phyloP scores from a whole-genome alignment of 345 rosid species.

The Populus deltoides region DNA sequence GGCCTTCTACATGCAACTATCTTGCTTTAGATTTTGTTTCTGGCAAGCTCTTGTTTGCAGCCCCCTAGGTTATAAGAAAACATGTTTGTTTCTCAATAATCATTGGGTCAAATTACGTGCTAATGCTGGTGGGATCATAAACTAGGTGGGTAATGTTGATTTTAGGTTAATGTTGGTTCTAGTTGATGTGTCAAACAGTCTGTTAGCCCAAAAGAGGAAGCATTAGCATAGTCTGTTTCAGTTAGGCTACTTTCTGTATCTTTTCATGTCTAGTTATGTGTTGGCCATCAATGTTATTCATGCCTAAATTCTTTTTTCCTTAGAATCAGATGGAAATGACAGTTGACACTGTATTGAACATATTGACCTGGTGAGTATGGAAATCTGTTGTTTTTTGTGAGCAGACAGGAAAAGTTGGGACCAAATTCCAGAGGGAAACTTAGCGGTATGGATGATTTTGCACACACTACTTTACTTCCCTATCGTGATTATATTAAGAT shows the following conservation, averaged over 20 bases:
- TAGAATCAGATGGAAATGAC: not conserved
- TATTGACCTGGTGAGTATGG: not conserved
- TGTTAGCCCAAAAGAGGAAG: not conserved
- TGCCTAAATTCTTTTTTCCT: not conserved
- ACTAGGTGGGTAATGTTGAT: not conserved
- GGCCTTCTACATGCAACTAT: not conserved
- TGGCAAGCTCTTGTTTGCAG: not conserved
- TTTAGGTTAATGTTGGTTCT: not conserved
- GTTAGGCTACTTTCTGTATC: not conserved
- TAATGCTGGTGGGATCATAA: not conserved
- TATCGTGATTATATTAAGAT: no score
- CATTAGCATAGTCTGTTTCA: not conserved
- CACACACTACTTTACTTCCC: no score
- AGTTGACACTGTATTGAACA: not conserved
- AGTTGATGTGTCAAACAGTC: not conserved
- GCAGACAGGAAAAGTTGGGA: no score
- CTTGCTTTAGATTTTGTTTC: not conserved
- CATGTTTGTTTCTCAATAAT: no score
- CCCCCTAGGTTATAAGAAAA: not conserved
- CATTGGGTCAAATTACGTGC: no score
- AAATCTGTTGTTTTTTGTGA: no score
- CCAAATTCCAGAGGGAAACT: no score
- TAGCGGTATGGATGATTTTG: no score
- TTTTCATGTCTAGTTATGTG: not conserved
- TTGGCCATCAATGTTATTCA: not conserved